These are phyloP conservation scores for Bifiguratus adelaidae DNA, from an alignment of 192 early-diverging fungal genomes.

Conservation along the genomic window DNA sequence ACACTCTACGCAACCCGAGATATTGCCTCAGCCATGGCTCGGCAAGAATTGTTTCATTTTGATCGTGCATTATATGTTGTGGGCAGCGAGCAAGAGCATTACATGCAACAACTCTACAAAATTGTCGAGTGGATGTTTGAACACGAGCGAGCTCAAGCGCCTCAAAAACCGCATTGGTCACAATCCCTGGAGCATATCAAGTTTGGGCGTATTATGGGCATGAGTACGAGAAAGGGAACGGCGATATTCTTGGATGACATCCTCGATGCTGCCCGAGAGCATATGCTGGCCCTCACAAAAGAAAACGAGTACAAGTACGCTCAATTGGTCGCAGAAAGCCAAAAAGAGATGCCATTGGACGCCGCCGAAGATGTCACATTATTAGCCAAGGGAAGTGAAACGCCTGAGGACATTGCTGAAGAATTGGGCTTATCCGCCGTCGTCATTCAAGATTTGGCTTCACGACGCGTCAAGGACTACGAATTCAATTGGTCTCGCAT, in stretches of 20 bases:
- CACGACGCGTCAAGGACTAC: constrained; percentile 83
- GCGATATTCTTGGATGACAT: constrained; percentile 93
- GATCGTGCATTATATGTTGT: constrained; percentile 84
- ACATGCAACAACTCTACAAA: constrained; percentile 87
- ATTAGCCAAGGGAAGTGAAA: too few relatives aligned
- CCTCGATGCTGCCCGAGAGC: constrained; percentile 64
- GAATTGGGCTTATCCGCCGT: constrained; percentile 80
- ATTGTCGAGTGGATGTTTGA: constrained; percentile 52
- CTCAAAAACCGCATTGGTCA: constrained; percentile 47
- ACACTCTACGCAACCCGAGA: constrained; percentile 88
- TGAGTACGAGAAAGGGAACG: constrained; percentile 88
- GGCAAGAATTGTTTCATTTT: constrained; percentile 62
- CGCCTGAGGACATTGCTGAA: constrained; percentile 69
- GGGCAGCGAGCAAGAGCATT: constrained; percentile 69
- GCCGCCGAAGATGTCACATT: too few relatives aligned
- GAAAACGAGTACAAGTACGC: constrained; percentile 62
- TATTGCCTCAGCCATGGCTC: constrained; percentile 74
- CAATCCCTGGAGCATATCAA: constrained; percentile 67
- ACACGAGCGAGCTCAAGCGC: background rate
- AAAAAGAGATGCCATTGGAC: background rate
- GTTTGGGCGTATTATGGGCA: constrained; percentile 84
- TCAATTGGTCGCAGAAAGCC: background rate
- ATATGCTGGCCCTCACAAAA: constrained; percentile 75
- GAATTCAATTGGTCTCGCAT: constrained; percentile 84
- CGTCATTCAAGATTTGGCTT: constrained; percentile 77